These are phyloP conservation scores for Oryza meridionalis DNA, from an alignment of 176 grass and related monocot genomes.

Conservation along the genomic window DNA sequence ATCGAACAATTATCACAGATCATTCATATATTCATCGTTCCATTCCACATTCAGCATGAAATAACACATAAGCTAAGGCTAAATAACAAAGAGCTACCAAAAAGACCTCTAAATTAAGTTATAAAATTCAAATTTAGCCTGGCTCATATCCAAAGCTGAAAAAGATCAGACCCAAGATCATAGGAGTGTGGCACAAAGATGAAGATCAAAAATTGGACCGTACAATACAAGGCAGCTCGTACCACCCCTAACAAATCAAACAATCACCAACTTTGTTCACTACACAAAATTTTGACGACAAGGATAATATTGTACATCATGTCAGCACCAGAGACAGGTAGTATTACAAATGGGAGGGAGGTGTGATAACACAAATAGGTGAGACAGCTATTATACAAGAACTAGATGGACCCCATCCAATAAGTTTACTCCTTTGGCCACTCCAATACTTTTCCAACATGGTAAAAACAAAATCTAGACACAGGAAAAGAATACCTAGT, in stretches of 20 bases:
- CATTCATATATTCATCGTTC: no score
- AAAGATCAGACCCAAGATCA: not conserved
- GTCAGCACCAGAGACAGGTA: conserved; percentile 33
- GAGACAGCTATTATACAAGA: conserved; percentile 44
- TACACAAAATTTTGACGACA: conserved; percentile 38
- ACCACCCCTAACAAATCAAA: conserved; percentile 35
- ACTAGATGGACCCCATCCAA: not conserved
- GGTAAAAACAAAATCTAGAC: conserved; percentile 48
- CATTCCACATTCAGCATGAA: no score
- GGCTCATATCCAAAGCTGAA: not conserved
- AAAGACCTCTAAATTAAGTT: not conserved
- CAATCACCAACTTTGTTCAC: conserved; percentile 19
- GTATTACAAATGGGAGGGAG: conserved; percentile 43
- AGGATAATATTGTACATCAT: conserved; percentile 44
- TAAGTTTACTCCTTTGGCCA: conserved; percentile 28
- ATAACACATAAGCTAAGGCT: no score
- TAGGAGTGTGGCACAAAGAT: not conserved
- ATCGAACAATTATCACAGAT: no score
- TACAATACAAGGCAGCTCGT: not conserved
- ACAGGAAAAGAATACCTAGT: conserved; percentile 70
- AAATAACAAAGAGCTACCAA: not conserved
- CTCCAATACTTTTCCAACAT: conserved; percentile 37
- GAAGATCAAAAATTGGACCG: not conserved
- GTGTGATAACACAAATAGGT: conserved; percentile 6
- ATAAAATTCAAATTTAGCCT: not conserved